A percentile compares a stretch with the other conserved stretches of the same genome.
phyloP scores from a whole-genome alignment of 2,329 filamentous ascomycete genomes.

The Berkeleyomyces basicola region DNA sequence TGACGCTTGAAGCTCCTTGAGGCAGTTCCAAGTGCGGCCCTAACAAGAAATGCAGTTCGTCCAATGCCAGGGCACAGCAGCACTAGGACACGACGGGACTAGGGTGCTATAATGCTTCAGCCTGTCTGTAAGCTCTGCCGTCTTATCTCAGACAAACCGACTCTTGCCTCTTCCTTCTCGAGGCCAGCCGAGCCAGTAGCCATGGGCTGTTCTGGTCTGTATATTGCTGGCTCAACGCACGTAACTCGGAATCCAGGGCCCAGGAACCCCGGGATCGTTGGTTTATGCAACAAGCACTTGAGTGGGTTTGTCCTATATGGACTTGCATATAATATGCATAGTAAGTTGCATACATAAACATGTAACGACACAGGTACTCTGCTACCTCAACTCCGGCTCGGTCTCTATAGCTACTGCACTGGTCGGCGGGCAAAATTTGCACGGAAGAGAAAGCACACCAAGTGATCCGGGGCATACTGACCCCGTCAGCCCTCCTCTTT shows the following conservation, averaged over 20 bases:
- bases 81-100: neutral
- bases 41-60: neutral
- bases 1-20: neutral
- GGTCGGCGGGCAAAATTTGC: no score
- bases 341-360: no score
- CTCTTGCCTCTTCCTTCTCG: neutral
- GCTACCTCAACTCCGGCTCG: no score
- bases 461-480: neutral
- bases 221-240: no score
- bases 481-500: neutral
- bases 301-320: neutral
- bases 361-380: no score
- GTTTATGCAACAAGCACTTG: neutral
- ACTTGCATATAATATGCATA: neutral
- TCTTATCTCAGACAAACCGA: neutral
- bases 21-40: neutral
- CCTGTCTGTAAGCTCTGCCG: neutral
- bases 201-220: no score
- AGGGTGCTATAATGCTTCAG: neutral
- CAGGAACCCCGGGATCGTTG: neutral
- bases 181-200: no score
- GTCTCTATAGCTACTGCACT: no score
- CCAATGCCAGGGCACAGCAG: neutral
- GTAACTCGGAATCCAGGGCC: no score
- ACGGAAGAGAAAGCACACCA: no score